Percentiles rank a stretch among this genome's conserved stretches.
Conservation (phyloP, 768 basidiomycete genomes). For the Suillus ampliporus region DNA sequence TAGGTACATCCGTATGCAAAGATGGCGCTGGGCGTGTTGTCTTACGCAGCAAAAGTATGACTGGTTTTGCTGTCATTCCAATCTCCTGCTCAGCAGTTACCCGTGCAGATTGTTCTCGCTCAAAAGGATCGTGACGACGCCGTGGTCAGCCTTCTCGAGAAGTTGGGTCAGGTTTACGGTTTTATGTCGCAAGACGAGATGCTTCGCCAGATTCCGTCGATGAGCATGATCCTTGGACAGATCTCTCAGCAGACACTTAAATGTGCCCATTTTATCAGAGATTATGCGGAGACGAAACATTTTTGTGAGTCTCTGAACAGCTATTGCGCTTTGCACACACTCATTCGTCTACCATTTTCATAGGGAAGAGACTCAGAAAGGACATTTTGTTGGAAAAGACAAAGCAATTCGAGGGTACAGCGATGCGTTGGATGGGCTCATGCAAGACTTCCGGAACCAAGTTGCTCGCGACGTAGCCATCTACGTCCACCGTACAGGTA, state of each 20-base stretch:
- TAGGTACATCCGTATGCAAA: constrained; percentile 12
- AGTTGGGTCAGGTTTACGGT: constrained; percentile 2
- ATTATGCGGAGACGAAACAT: constrained; percentile 10
- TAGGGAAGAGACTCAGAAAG: constrained; percentile 4
- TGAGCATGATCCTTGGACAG: background rate
- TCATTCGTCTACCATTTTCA: background rate
- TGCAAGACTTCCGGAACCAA: background rate
- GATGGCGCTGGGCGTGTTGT: constrained; percentile 1
- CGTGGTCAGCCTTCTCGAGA: constrained; percentile 3
- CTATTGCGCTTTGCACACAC: background rate
- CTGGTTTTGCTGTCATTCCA: background rate
- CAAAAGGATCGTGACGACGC: background rate
- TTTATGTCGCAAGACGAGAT: constrained; percentile 4
- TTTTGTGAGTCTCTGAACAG: constrained; percentile 7
- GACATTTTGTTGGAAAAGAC: background rate
- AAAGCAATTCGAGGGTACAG: background rate
- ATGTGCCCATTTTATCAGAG: constrained; percentile 13
- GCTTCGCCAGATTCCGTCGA: background rate
- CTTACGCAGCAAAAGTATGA: constrained; percentile 1
- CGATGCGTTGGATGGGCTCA: background rate
- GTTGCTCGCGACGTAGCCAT: too few species aligned
- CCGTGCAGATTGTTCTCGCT: background rate
- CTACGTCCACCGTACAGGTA: too few species aligned
- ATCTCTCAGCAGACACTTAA: constrained; percentile 7
- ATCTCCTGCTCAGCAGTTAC: too few species aligned